Evolutionary conservation across 176 grass and related monocot species (phyloP).

Genomic region (Zea mays): DNA sequence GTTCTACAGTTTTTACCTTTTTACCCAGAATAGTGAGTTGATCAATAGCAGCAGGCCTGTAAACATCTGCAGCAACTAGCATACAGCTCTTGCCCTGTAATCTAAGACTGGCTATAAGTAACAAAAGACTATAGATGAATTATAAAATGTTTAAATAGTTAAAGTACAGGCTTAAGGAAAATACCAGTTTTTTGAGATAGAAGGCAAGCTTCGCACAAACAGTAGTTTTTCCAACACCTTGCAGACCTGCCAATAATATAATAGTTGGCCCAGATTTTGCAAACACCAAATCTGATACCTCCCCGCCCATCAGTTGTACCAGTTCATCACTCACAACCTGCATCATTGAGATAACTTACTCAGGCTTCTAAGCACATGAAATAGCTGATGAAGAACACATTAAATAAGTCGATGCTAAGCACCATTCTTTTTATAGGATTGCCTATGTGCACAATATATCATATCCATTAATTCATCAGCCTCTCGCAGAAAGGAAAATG

Average conservation of each 20-base stretch:
- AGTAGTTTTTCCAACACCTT: conserved; percentile 97
- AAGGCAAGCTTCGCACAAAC: conserved; percentile 93
- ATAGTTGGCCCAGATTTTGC: conserved; percentile 78
- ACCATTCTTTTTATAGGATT: neutral
- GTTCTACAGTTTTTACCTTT: conserved; percentile 49
- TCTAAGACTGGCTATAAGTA: conserved; percentile 49
- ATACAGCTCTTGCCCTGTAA: conserved; percentile 98
- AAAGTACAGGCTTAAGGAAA: conserved; percentile 24
- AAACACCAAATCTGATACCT: conserved; percentile 82
- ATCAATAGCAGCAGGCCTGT: conserved; percentile 98
- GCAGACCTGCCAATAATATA: conserved; percentile 82
- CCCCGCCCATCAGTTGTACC: conserved; percentile 88
- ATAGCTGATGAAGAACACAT: neutral
- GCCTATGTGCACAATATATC: neutral
- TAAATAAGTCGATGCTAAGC: neutral
- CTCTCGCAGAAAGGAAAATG: neutral
- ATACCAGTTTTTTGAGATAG: conserved; percentile 93
- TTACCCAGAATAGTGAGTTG: conserved; percentile 82
- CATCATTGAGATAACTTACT: neutral
- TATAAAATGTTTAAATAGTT: neutral
- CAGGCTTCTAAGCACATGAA: neutral
- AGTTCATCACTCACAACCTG: conserved; percentile 91
- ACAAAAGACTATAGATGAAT: conserved; percentile 6
- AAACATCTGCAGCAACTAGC: conserved; percentile 92
- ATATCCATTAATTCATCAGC: neutral